These are phyloP conservation scores for Alternaria sp. DNA, from an alignment of 2,329 filamentous ascomycete species.

Conservation along the genomic window DNA sequence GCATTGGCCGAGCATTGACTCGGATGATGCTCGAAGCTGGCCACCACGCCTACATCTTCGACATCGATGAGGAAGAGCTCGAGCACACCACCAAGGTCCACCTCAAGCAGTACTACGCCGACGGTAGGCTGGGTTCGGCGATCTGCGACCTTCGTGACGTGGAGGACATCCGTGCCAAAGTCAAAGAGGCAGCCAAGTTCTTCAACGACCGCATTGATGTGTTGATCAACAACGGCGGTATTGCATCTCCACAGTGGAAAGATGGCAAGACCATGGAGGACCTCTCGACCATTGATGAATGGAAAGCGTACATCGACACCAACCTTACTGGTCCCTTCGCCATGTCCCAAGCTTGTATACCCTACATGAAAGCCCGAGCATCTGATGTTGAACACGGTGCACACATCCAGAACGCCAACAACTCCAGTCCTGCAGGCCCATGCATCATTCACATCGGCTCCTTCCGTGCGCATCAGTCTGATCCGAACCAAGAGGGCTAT, in stretches of 20 bases:
- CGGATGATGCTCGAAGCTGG: slow-evolving; percentile 54
- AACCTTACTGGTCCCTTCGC: slow-evolving; percentile 57
- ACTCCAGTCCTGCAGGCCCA: slow-evolving; percentile 43
- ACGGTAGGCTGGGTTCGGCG: slow-evolving; percentile 44
- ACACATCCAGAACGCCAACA: slow-evolving; percentile 31
- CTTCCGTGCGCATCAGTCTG: slow-evolving; percentile 55
- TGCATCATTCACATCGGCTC: slow-evolving; percentile 57
- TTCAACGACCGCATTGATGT: slow-evolving; percentile 51
- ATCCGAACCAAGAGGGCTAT: slow-evolving; percentile 59
- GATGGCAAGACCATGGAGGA: slow-evolving; percentile 57
- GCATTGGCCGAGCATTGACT: slow-evolving; percentile 57
- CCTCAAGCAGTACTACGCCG: slow-evolving; percentile 45
- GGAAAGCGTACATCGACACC: slow-evolving; percentile 56
- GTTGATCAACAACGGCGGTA: slow-evolving; percentile 48
- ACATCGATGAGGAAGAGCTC: slow-evolving; percentile 49
- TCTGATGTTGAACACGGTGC: slow-evolving; percentile 33
- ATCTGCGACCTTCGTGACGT: slow-evolving; percentile 55
- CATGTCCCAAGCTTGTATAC: slow-evolving; percentile 55
- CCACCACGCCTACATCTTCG: slow-evolving; percentile 56
- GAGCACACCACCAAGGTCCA: slow-evolving; percentile 49
- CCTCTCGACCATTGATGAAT: slow-evolving; percentile 51
- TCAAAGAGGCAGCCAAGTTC: slow-evolving; percentile 52
- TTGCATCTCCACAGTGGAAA: slow-evolving; percentile 50
- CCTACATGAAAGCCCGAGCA: slow-evolving; percentile 52
- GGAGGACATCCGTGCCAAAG: slow-evolving; percentile 49